These are phyloP conservation scores for Suillus discolor DNA, from an alignment of 768 basidiomycete genomes.

Conservation along the genomic window DNA sequence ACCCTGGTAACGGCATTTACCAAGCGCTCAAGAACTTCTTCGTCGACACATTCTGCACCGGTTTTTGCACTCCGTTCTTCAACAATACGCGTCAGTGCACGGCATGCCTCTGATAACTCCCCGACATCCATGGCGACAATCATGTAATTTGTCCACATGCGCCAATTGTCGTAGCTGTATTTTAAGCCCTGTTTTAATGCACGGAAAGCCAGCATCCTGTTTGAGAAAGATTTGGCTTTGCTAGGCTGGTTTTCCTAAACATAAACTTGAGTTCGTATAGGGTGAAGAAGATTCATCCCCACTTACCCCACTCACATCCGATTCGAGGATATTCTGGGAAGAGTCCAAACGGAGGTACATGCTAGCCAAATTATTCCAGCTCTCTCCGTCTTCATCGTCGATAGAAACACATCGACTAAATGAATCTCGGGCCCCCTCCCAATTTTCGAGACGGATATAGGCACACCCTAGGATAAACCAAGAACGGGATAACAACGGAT, in stretches of 20 bases:
- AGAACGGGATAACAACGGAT: slow-evolving; percentile 82
- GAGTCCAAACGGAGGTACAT: slow-evolving; percentile 86
- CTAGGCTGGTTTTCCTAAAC: slow-evolving; percentile 24
- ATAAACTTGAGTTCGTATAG: slow-evolving; percentile 20
- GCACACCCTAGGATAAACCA: slow-evolving; percentile 99
- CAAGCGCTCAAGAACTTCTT: slow-evolving; percentile 85
- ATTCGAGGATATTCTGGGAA: slow-evolving; percentile 30
- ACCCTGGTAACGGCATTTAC: slow-evolving; percentile 82
- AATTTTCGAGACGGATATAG: slow-evolving; percentile 77
- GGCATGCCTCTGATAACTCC: slow-evolving; percentile 84
- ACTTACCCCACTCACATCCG: slow-evolving; percentile 34
- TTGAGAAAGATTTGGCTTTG: slow-evolving; percentile 56
- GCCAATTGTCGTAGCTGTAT: slow-evolving; percentile 88
- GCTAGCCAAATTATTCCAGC: slow-evolving; percentile 97
- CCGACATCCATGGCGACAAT: slow-evolving; percentile 91
- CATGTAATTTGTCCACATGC: slow-evolving; percentile 99
- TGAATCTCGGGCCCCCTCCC: slow-evolving; percentile 81
- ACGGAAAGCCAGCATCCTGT: slow-evolving; percentile 88
- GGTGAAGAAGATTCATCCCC: slow-evolving; percentile 9
- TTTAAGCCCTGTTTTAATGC: slow-evolving; percentile 91
- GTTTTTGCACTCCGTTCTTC: slow-evolving; percentile 49
- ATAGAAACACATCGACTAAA: slow-evolving; percentile 87
- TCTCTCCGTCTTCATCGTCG: slow-evolving; percentile 96
- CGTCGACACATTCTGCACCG: slow-evolving; percentile 68
- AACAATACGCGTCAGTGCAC: slow-evolving; percentile 80